phyloP scores from a whole-genome alignment of 352 stramenopile genomes.

The Globisporangium barbulae region DNA sequence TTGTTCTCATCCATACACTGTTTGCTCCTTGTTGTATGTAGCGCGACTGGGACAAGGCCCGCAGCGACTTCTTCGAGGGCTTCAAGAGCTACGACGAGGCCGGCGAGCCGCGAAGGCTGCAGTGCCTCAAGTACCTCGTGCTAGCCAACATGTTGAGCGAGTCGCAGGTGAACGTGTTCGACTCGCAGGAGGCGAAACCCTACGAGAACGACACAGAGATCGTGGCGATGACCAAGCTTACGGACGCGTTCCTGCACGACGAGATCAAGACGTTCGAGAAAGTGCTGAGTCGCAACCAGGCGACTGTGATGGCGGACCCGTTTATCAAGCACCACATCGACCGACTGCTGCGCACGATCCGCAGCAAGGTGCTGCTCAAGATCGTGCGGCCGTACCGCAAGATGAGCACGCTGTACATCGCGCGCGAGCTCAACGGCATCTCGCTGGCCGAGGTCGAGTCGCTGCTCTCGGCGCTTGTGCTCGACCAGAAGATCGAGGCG shows the following conservation, averaged over 20 bases:
- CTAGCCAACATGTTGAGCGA: slow-evolving; percentile 95
- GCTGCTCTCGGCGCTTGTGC: slow-evolving; percentile 89
- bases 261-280: slow-evolving; percentile 95
- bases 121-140: slow-evolving; percentile 95
- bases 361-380: slow-evolving; percentile 93
- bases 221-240: slow-evolving; percentile 94
- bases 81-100: slow-evolving; percentile 97
- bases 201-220: slow-evolving; percentile 96
- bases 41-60: slow-evolving; percentile 91
- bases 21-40: slow-evolving; percentile 23
- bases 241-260: slow-evolving; percentile 93
- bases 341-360: slow-evolving; percentile 92
- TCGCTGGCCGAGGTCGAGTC: slow-evolving; percentile 89
- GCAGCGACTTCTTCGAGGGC: slow-evolving; percentile 93
- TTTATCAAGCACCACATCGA: slow-evolving; percentile 96
- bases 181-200: slow-evolving; percentile 90
- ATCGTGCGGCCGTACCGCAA: slow-evolving; percentile 93
- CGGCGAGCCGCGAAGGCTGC: slow-evolving; percentile 88
- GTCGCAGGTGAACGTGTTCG: slow-evolving; percentile 94
- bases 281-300: slow-evolving; percentile 84
- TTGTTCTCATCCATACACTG: too few relatives aligned
- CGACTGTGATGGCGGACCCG: slow-evolving; percentile 92
- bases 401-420: slow-evolving; percentile 92
- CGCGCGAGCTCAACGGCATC: slow-evolving; percentile 92
- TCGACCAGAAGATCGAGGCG: slow-evolving; percentile 91